These are phyloP conservation scores for Ammopiptanthus mongolicus DNA, from an alignment of 306 rosid genomes.

Conservation along the genomic window DNA sequence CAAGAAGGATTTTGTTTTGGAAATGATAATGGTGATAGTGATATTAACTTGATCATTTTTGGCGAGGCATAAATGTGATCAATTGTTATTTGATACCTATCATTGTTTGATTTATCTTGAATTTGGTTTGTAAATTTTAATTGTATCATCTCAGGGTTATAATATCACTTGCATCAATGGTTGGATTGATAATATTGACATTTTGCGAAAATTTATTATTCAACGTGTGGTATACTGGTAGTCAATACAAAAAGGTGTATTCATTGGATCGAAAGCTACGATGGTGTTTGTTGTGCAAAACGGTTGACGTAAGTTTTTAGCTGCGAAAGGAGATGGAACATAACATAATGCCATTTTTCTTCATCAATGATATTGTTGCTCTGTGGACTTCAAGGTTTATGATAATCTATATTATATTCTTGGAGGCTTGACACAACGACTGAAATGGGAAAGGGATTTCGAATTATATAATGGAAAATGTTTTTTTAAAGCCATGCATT, in stretches of 20 bases:
- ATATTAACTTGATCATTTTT: too few relatives aligned
- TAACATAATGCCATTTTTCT: not conserved
- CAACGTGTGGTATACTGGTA: not conserved
- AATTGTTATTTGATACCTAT: not conserved
- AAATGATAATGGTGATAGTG: not conserved
- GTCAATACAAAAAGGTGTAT: not conserved
- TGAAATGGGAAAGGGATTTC: not conserved
- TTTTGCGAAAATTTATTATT: not conserved
- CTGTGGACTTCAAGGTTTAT: not conserved
- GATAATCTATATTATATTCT: not conserved
- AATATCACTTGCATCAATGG: not conserved
- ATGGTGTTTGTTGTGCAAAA: not conserved
- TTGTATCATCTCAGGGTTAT: not conserved
- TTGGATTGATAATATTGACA: not conserved
- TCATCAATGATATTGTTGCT: not conserved
- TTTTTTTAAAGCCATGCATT: too few relatives aligned
- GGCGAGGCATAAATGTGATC: not conserved
- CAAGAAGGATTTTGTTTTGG: not conserved
- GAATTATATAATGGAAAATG: too few relatives aligned
- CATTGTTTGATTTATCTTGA: not conserved
- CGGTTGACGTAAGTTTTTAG: not conserved
- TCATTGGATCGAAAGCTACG: not conserved
- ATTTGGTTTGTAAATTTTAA: not conserved
- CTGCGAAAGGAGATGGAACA: not conserved
- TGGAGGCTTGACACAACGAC: not conserved